Percentiles rank a stretch among this genome's conserved stretches.
Conservation (phyloP, 139 green algal species). For the Chlamydomonas eustigma region DNA sequence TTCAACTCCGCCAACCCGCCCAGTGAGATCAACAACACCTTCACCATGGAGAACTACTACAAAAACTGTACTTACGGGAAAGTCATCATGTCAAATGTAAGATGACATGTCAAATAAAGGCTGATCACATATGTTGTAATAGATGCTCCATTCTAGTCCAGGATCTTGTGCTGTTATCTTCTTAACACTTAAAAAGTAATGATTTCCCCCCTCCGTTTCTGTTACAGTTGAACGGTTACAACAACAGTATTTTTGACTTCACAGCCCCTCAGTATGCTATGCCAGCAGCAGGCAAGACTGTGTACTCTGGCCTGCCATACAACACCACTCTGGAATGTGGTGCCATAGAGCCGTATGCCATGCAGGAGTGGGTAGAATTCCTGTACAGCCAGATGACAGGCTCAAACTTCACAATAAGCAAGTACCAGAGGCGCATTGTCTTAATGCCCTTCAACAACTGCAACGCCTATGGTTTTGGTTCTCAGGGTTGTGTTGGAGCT, state of each 20-base stretch:
- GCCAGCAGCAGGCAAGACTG: neutral
- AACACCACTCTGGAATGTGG: neutral
- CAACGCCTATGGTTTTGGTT: conserved; percentile 10
- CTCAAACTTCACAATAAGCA: neutral
- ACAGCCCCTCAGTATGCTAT: neutral
- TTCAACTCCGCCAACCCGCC: neutral
- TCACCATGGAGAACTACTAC: conserved; percentile 19
- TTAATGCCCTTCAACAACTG: neutral
- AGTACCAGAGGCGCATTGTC: conserved; percentile 10
- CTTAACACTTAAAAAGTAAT: too few species aligned
- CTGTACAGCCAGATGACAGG: neutral
- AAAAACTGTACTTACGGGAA: conserved; percentile 9
- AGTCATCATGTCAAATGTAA: neutral
- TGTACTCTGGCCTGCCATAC: conserved; percentile 5
- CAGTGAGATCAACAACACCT: neutral
- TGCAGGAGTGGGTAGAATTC: conserved; percentile 8
- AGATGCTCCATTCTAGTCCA: neutral
- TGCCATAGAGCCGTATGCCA: neutral
- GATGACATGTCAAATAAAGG: too few species aligned
- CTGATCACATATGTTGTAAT: too few species aligned
- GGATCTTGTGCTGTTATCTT: neutral
- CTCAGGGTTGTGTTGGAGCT: conserved; percentile 4
- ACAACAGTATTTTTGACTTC: conserved; percentile 2
- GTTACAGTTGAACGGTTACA: neutral
- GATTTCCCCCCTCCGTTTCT: too few species aligned